Evolutionary conservation across 257 asterid genomes (phyloP).

Genomic region (Nicotiana paniculata): DNA sequence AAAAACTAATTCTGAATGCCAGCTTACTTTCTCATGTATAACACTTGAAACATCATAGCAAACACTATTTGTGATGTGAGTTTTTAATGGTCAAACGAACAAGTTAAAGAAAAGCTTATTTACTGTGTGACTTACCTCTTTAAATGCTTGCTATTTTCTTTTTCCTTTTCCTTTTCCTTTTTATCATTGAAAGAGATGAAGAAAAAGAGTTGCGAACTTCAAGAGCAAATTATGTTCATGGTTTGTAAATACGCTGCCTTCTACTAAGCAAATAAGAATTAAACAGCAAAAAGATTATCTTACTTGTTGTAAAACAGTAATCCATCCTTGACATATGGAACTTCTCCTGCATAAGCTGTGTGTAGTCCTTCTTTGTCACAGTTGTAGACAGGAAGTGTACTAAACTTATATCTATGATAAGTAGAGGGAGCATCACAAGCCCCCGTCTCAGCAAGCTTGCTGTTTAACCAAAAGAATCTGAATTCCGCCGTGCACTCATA

Average conservation of each 20-base stretch:
- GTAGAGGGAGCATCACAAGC: constrained; percentile 68
- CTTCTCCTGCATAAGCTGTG: constrained; percentile 60
- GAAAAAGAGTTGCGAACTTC: neutral
- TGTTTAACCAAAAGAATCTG: constrained; percentile 85
- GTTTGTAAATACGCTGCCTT: neutral
- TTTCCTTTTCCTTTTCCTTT: neutral
- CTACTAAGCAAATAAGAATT: neutral
- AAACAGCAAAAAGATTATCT: constrained; percentile 8
- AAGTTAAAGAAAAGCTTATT: neutral
- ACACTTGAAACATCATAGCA: neutral
- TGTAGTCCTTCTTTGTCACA: constrained; percentile 68
- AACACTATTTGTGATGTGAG: neutral
- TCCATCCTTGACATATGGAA: constrained; percentile 79
- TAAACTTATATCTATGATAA: constrained; percentile 58
- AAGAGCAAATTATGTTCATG: neutral
- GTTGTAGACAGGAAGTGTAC: constrained; percentile 45
- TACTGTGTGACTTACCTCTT: neutral
- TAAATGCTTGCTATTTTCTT: neutral
- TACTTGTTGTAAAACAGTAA: constrained; percentile 82
- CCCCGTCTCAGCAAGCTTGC: constrained; percentile 75
- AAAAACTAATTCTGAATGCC: neutral
- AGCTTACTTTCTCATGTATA: neutral
- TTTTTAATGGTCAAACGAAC: neutral
- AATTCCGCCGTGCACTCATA: constrained; percentile 92
- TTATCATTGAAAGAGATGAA: neutral